phyloP scores from a whole-genome alignment of 768 basidiomycete genomes.

The Trametes villosa region DNA sequence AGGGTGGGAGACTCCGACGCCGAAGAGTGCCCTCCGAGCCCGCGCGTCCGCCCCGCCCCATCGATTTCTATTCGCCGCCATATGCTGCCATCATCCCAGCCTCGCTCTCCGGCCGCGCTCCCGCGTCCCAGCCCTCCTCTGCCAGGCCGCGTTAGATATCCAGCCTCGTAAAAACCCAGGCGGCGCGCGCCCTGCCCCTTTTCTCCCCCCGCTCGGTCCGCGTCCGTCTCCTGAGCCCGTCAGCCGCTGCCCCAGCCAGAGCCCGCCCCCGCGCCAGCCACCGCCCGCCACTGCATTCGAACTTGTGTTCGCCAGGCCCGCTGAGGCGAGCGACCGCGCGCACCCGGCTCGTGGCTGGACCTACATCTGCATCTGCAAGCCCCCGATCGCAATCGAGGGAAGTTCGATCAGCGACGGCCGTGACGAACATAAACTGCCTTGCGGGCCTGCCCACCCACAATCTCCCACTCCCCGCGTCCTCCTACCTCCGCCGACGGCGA shows the following conservation, averaged over 20 bases:
- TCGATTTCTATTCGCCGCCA: constrained; percentile 9
- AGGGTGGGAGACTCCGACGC: too few species aligned
- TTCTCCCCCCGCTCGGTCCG: background rate
- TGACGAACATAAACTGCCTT: constrained; percentile 21
- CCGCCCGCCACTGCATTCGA: background rate
- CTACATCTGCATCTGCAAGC: constrained; percentile 18
- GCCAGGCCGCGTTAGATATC: background rate
- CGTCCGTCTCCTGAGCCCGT: background rate
- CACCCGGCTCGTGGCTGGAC: constrained; percentile 23
- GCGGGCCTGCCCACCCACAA: constrained; percentile 14
- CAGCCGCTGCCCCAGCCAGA: background rate
- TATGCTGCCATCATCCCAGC: constrained; percentile 9
- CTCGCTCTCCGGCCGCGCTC: background rate
- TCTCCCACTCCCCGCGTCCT: constrained; percentile 27
- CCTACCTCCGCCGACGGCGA: constrained; percentile 41
- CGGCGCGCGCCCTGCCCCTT: background rate
- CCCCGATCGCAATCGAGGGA: constrained; percentile 24
- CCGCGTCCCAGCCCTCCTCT: constrained; percentile 5
- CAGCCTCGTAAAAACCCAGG: constrained; percentile 18
- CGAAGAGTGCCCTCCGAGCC: background rate
- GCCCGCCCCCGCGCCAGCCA: background rate
- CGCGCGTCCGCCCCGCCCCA: constrained; percentile 1
- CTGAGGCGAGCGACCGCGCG: background rate
- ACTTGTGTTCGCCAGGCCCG: background rate
- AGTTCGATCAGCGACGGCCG: constrained; percentile 21